A percentile compares a stretch with the other conserved stretches of the same genome.
These are phyloP conservation scores for Venturia carpophila DNA, from an alignment of 2,329 filamentous ascomycete genomes.

Conservation along the genomic window DNA sequence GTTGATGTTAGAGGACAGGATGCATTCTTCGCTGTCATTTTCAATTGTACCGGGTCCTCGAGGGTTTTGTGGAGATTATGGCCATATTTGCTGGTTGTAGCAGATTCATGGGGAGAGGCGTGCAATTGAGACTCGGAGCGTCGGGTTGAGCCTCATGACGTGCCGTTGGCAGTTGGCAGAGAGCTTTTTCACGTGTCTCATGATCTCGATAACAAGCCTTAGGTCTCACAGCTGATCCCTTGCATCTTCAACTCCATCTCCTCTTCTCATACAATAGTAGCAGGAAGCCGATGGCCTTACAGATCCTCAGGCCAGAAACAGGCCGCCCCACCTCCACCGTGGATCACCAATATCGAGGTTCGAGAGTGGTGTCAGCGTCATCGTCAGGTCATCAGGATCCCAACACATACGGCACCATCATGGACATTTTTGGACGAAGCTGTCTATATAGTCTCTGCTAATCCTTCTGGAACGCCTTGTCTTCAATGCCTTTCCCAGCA, in stretches of 20 bases:
- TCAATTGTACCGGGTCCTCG: neutral
- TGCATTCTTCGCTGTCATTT: neutral
- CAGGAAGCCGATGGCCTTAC: neutral
- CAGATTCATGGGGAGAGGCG: neutral
- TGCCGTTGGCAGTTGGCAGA: neutral
- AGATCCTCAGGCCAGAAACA: neutral
- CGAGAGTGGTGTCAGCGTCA: neutral
- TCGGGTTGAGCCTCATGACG: slow-evolving; percentile 7
- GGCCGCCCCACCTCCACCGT: neutral
- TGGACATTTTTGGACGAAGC: neutral
- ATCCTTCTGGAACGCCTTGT: neutral
- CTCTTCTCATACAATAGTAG: too few relatives aligned
- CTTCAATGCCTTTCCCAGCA: neutral
- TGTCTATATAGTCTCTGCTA: neutral
- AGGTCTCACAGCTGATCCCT: too few relatives aligned
- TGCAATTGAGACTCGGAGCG: neutral
- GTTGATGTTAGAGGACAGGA: neutral
- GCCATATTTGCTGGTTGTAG: neutral
- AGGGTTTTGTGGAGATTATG: neutral
- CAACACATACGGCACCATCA: neutral
- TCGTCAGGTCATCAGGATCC: neutral
- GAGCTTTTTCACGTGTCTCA: neutral
- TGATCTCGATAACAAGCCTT: neutral
- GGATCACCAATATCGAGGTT: too few relatives aligned
- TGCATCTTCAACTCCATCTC: too few relatives aligned